Evolutionary conservation across 371 early-diverging fungal species (phyloP), one percentile per base, ranked within the genome.

Genomic region (Batkoa obscura): DNA sequence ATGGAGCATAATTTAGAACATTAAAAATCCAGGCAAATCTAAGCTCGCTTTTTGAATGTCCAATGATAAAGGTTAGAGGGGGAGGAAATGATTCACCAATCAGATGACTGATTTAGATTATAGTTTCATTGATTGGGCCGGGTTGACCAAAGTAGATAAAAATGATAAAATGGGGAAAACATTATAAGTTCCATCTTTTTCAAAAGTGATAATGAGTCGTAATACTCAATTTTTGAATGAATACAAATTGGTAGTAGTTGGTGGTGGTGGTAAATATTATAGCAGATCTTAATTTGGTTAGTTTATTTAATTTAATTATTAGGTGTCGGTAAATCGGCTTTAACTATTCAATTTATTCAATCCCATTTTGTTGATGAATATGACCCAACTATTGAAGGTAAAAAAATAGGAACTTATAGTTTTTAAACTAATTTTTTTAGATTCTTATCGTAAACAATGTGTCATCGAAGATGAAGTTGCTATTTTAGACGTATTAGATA

Each of bases 361-460:
- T 80, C 82, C 8, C 83, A 84, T 56, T 93, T 91, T 63, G 82
- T 86, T 33, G 88, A 91, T 60, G 89, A 89, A 59, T 90, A 93
- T 63, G 94, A 90, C 65, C 93, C 93, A 36, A 93, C 93, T 6
- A 90, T 93, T 55, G 91, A 91, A 72, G 81, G 81, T 79, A 67
- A 17, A 37, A 38, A 5, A n/a, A 3, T 12, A 38, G 3, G 3
- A n/a, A 9, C 30, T 13, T 37, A 50, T 33, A 31, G 50, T 31
- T 50, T 50, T 32, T 50, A 50, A 50, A 37, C 17, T 51, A 6
- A 2, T 15, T 45, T 31, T 31, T 48, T 38, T 63, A 78, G 94
- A 93, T 71, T 86, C 86, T 6, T 93, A 93, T 70, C 78, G 89
- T 58, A 89, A 90, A 62, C 83, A 88, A 62, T 84, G 84, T 62